A percentile compares a stretch with the other conserved stretches of the same genome.
These are phyloP conservation scores for Wickerhamomyces sp. DNA, from an alignment of 1,139 yeast genomes.

Conservation along the genomic window DNA sequence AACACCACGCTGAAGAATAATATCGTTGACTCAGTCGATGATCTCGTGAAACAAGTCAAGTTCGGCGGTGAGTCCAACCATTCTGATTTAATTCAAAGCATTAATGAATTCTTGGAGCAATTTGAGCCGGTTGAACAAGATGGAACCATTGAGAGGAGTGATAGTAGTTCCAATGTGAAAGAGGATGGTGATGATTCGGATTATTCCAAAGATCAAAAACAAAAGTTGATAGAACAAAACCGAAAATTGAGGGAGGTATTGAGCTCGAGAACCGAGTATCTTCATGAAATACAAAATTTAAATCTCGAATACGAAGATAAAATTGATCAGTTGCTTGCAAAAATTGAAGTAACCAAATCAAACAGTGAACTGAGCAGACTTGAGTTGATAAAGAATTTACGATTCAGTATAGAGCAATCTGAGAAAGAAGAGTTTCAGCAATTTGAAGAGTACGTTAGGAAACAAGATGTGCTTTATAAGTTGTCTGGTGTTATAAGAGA, in stretches of 20 bases:
- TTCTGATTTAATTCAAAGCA: conserved; percentile 3
- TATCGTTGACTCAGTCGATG: conserved; percentile 14
- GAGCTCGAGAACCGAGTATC: conserved; percentile 3
- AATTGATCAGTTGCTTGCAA: conserved; percentile 9
- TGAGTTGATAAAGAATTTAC: conserved; percentile 3
- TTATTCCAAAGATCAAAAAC: conserved; percentile 3
- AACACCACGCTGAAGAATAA: conserved; percentile 9
- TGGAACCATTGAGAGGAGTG: background rate
- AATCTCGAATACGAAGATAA: conserved; percentile 14
- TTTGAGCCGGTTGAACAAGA: background rate
- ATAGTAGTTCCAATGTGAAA: background rate
- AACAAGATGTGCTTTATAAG: conserved; percentile 10
- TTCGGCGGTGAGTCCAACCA: conserved; percentile 8
- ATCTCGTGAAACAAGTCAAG: conserved; percentile 12
- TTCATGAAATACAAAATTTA: conserved; percentile 4
- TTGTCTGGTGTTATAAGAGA: conserved; percentile 10
- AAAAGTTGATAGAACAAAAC: conserved; percentile 14
- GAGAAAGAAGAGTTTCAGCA: conserved; percentile 10
- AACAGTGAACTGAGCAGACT: conserved; percentile 4
- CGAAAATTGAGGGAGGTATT: conserved; percentile 11
- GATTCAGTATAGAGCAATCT: conserved; percentile 3
- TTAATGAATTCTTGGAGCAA: conserved; percentile 11
- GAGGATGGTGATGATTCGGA: too few relatives aligned
- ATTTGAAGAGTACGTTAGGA: conserved; percentile 7
- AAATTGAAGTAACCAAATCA: conserved; percentile 7